Evolutionary conservation across 441 rosid genomes (phyloP).

Genomic region (Eutrema salsugineum): DNA sequence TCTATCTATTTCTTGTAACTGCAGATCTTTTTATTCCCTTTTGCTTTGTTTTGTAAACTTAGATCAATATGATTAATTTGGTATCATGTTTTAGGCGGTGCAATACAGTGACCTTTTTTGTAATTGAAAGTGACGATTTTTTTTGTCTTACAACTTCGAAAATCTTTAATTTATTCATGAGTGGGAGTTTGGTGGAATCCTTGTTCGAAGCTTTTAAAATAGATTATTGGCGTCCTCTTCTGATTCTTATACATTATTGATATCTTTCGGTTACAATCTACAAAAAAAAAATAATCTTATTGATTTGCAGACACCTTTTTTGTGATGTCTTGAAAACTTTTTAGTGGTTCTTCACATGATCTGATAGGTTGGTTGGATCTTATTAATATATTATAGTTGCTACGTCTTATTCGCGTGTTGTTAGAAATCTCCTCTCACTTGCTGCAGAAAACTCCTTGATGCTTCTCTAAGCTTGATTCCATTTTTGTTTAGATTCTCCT

Average conservation of each 20-base stretch:
- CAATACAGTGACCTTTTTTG: not conserved
- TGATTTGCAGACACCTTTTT: not conserved
- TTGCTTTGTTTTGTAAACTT: conserved; percentile 1
- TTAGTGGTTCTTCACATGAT: conserved; percentile 12
- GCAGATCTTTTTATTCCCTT: not conserved
- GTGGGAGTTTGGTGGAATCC: conserved; percentile 35
- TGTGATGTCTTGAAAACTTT: not conserved
- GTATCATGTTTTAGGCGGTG: not conserved
- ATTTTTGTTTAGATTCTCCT: not conserved
- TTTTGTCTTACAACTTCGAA: not conserved
- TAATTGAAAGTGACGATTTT: conserved; percentile 1
- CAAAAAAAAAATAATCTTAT: not conserved
- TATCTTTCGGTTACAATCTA: not conserved
- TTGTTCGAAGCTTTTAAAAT: conserved; percentile 16
- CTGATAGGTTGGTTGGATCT: conserved; percentile 28
- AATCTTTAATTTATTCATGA: conserved; percentile 14
- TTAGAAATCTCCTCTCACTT: conserved; percentile 5
- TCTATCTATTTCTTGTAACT: not conserved
- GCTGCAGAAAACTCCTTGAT: not conserved
- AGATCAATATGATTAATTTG: not conserved
- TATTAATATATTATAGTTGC: conserved; percentile 18
- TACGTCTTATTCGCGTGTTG: conserved; percentile 24
- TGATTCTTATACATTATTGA: conserved; percentile 13
- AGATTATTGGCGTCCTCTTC: conserved; percentile 13
- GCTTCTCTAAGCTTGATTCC: conserved; percentile 15